Conservation (phyloP, 2,329 filamentous ascomycete species). For the Neofusicoccum laricinum region DNA sequence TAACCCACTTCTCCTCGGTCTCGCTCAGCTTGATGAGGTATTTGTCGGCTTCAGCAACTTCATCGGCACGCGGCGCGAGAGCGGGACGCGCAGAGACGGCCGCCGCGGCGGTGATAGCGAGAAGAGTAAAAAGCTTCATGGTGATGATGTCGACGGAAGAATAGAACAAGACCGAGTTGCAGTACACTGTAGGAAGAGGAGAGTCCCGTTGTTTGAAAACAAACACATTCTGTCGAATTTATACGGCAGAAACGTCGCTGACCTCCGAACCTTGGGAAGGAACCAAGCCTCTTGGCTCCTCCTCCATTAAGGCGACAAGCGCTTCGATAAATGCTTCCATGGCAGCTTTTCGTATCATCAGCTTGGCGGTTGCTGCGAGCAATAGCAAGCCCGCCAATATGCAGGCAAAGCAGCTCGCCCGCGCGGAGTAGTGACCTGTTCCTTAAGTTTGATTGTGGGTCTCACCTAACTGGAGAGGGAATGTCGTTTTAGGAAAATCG, state of each 20-base stretch:
- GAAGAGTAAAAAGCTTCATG: slow-evolving; percentile 9
- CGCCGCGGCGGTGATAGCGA: neutral
- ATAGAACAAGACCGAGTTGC: neutral
- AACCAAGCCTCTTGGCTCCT: slow-evolving; percentile 12
- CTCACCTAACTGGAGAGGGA: slow-evolving; percentile 1
- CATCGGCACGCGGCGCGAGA: neutral
- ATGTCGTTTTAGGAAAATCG: neutral
- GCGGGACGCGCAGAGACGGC: slow-evolving; percentile 1
- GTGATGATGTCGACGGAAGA: neutral
- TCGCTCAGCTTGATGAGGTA: slow-evolving; percentile 4
- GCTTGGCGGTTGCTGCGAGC: neutral
- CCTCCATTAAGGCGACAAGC: slow-evolving; percentile 4
- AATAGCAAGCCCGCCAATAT: neutral
- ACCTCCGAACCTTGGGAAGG: neutral
- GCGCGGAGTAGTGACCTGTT: neutral
- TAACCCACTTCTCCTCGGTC: slow-evolving; percentile 9
- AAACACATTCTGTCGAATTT: neutral
- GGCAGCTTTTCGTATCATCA: neutral
- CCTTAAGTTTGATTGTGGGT: neutral
- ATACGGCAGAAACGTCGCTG: neutral
- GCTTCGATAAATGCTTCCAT: neutral
- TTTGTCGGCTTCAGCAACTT: neutral
- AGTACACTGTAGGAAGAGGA: neutral
- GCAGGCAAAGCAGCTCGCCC: neutral
- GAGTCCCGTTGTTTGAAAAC: neutral